Evolutionary conservation across 75 land plant species (phyloP).

Genomic region (Azolla pinnata): DNA sequence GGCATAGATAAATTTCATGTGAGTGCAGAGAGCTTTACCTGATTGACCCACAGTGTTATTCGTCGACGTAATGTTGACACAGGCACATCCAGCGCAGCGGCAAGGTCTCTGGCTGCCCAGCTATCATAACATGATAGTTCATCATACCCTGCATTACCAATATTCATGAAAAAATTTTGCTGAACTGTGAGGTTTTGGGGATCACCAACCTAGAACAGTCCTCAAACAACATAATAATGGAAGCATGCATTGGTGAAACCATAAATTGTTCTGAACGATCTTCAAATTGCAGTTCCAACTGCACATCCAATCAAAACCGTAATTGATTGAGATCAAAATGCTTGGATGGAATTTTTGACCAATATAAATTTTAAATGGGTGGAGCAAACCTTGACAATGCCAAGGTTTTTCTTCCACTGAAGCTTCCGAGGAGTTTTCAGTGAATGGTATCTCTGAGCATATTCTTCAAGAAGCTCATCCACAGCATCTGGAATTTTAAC

Average conservation of each 20-base stretch:
- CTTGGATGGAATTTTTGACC: too few relatives aligned
- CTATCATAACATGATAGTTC: too few relatives aligned
- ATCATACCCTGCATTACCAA: background rate
- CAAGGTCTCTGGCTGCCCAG: slow-evolving; percentile 78
- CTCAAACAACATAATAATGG: slow-evolving; percentile 87
- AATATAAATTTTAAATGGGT: too few relatives aligned
- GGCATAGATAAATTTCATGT: too few relatives aligned
- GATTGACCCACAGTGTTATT: slow-evolving; percentile 88
- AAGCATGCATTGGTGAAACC: slow-evolving; percentile 79
- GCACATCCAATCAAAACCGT: too few relatives aligned
- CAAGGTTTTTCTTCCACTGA: slow-evolving; percentile 88
- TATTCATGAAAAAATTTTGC: background rate
- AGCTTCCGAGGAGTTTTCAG: slow-evolving; percentile 91
- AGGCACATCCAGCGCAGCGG: slow-evolving; percentile 71
- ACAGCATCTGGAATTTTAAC: slow-evolving; percentile 55
- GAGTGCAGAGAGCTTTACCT: slow-evolving; percentile 61
- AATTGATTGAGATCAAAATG: too few relatives aligned
- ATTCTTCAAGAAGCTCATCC: slow-evolving; percentile 70
- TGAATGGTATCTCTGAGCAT: slow-evolving; percentile 80
- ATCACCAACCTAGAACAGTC: slow-evolving; percentile 49
- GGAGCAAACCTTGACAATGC: slow-evolving; percentile 68
- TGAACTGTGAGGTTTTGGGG: background rate
- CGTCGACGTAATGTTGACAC: slow-evolving; percentile 53
- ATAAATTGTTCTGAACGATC: slow-evolving; percentile 65
- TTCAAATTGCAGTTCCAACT: slow-evolving; percentile 92